Evolutionary conservation across 257 asterid species (phyloP).

Genomic region (Coffea eugenioides): DNA sequence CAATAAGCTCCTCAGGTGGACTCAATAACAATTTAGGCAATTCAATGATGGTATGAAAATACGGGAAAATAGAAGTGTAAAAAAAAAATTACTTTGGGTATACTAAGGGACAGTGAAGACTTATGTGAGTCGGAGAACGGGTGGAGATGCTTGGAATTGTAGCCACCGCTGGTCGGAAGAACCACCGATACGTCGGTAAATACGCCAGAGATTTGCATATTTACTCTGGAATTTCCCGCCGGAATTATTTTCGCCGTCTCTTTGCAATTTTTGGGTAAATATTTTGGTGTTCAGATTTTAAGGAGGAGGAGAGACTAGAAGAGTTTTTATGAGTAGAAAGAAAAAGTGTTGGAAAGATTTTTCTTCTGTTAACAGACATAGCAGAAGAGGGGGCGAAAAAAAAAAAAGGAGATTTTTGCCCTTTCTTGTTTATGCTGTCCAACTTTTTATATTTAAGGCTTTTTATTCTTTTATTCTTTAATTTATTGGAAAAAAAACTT

Average conservation of each 20-base stretch:
- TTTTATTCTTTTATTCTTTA: too few relatives aligned
- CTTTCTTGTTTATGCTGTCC: too few relatives aligned
- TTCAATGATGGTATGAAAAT: not conserved
- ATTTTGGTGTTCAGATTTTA: not conserved
- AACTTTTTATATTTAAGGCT: too few relatives aligned
- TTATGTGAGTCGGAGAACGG: slow-evolving; percentile 37
- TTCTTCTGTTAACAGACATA: too few relatives aligned
- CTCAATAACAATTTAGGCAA: not conserved
- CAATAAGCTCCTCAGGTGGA: not conserved
- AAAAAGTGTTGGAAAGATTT: not conserved
- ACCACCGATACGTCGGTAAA: slow-evolving; percentile 49
- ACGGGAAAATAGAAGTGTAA: not conserved
- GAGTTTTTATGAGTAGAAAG: not conserved
- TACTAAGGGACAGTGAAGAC: slow-evolving; percentile 33
- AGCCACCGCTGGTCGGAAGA: slow-evolving; percentile 50
- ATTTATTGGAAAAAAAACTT: too few relatives aligned
- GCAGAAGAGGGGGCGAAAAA: too few relatives aligned
- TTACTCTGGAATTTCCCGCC: not conserved
- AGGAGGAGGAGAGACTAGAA: not conserved
- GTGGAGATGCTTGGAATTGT: slow-evolving; percentile 44
- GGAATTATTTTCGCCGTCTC: not conserved
- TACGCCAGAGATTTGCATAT: slow-evolving; percentile 54
- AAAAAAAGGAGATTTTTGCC: too few relatives aligned
- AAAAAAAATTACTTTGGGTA: slow-evolving; percentile 47
- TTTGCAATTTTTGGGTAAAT: not conserved